Conservation (phyloP, 2,329 filamentous ascomycete species). For the Diplodia scrobiculata region DNA sequence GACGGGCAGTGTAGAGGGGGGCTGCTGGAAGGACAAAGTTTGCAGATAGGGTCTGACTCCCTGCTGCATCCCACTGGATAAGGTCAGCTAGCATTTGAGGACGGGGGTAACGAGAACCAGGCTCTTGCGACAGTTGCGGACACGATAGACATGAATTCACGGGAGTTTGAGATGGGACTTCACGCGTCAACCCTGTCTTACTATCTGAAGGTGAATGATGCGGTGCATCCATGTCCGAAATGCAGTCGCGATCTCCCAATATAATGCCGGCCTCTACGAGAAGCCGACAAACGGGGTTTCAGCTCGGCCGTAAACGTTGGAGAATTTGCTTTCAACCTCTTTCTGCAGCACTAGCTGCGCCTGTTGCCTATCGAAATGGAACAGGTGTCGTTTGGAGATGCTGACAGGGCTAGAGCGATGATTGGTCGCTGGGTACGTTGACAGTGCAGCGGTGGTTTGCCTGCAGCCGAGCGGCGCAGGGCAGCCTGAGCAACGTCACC, state of each 20-base stretch:
- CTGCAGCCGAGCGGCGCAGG: slow-evolving; percentile 7
- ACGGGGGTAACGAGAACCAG: background rate
- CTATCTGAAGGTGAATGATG: background rate
- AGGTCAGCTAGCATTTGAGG: background rate
- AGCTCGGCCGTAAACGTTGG: no score
- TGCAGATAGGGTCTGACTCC: background rate
- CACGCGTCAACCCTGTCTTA: background rate
- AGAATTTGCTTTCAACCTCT: no score
- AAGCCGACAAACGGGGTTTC: no score
- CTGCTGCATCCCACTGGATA: background rate
- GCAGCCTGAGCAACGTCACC: slow-evolving; percentile 16
- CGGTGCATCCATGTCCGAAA: background rate
- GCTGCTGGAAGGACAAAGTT: background rate
- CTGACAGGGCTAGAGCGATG: background rate
- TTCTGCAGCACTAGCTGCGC: no score
- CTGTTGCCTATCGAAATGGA: background rate
- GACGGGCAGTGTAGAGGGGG: no score
- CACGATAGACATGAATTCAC: slow-evolving; percentile 28
- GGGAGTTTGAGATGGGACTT: slow-evolving; percentile 20
- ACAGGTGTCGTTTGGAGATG: background rate
- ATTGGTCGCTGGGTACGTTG: background rate
- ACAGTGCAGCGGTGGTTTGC: background rate
- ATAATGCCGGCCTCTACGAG: no score
- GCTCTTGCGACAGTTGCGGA: slow-evolving; percentile 6
- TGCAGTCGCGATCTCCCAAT: background rate